Evolutionary conservation across 345 rosid species (phyloP).

Genomic region (Citrus glauca): DNA sequence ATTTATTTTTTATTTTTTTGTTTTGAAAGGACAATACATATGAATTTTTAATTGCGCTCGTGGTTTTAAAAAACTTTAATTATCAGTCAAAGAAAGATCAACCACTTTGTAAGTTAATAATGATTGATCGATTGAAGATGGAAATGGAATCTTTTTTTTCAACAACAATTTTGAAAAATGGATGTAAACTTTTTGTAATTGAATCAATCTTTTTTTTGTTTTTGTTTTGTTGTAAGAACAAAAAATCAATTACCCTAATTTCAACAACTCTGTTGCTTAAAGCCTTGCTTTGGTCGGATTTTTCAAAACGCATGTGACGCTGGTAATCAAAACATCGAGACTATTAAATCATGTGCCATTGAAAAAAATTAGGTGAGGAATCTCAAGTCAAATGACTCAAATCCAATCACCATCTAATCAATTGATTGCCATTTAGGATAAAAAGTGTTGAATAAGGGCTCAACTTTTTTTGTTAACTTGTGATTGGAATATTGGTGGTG

Average conservation of each 20-base stretch:
- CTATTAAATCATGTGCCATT: background rate
- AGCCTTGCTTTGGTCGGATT: background rate
- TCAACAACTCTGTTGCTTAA: conserved; percentile 2
- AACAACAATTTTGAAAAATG: background rate
- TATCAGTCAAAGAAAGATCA: background rate
- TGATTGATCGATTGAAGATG: background rate
- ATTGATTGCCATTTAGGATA: background rate
- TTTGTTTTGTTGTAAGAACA: background rate
- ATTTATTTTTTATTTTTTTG: too few species aligned
- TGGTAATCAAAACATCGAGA: background rate
- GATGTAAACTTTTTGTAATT: background rate
- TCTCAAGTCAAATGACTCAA: background rate
- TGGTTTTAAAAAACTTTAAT: background rate
- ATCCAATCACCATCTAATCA: background rate
- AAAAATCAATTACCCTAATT: background rate
- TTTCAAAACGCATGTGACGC: conserved; percentile 2
- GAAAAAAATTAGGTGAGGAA: background rate
- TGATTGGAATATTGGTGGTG: background rate
- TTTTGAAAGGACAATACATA: too few species aligned
- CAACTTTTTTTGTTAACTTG: background rate
- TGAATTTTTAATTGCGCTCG: too few species aligned
- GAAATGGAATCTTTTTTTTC: background rate
- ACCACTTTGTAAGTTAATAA: background rate
- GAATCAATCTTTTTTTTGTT: background rate
- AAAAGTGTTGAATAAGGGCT: background rate